A percentile compares a stretch with the other conserved stretches of the same genome.
Evolutionary conservation across 108 stramenopile species (phyloP).

Genomic region (Skeletonema costatum): DNA sequence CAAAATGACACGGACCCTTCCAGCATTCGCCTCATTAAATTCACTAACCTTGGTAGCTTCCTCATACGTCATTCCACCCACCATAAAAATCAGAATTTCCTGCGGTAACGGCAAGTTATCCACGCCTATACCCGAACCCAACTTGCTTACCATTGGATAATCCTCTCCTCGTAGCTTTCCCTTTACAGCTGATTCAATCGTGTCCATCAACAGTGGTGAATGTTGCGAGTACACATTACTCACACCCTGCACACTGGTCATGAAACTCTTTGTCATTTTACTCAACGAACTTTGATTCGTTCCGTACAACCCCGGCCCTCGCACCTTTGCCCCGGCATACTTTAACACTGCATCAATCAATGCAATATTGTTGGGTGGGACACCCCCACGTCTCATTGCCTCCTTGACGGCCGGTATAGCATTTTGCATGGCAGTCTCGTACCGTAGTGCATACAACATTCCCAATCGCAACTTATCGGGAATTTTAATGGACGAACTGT

Average conservation of each 20-base stretch:
- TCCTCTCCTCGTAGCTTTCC: conserved; percentile 86
- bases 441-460: conserved; percentile 95
- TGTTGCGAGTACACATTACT: conserved; percentile 98
- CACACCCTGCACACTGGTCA: conserved; percentile 94
- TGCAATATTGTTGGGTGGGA: conserved; percentile 86
- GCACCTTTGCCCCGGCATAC: conserved; percentile 72
- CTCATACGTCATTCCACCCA: conserved; percentile 96
- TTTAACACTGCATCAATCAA: conserved; percentile 92
- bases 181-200: conserved; percentile 76
- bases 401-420: conserved; percentile 71
- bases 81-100: conserved; percentile 94
- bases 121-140: conserved; percentile 27
- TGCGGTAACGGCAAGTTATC: conserved; percentile 58
- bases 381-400: conserved; percentile 89
- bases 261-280: conserved; percentile 93
- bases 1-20: conserved; percentile 78
- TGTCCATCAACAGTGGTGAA: conserved; percentile 91
- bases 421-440: conserved; percentile 86
- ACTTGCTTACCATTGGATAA: conserved; percentile 76
- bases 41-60: conserved; percentile 92
- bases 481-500: conserved; percentile 71
- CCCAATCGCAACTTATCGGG: conserved; percentile 97
- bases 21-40: conserved; percentile 77
- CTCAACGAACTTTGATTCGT: conserved; percentile 72
- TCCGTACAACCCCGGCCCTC: conserved; percentile 94